Percentiles rank a stretch among this genome's conserved stretches.
These are phyloP conservation scores for Kodamaea sagamina DNA, from an alignment of 805 yeast species.

Conservation along the genomic window DNA sequence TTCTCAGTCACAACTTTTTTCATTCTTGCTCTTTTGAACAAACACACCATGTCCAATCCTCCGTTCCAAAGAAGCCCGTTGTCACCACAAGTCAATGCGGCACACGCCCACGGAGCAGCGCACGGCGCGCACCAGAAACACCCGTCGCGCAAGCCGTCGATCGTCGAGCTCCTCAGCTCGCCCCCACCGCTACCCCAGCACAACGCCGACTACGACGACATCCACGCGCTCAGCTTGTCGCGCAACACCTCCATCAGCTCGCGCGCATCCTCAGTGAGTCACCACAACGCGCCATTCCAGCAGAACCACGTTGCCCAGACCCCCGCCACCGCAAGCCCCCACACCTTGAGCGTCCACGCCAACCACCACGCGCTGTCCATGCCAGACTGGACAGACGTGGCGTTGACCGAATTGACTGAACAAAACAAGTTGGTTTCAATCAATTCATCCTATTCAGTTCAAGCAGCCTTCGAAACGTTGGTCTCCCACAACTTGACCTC, in stretches of 20 bases:
- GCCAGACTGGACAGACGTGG: constrained; percentile 72
- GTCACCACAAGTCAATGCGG: constrained; percentile 13
- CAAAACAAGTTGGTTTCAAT: constrained; percentile 73
- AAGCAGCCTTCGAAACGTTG: constrained; percentile 82
- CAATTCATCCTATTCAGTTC: constrained; percentile 70
- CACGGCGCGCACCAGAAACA: constrained; percentile 9
- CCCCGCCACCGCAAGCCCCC: constrained; percentile 2
- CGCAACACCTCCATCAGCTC: constrained; percentile 35
- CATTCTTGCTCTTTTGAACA: not conserved
- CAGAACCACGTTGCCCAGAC: constrained; percentile 5
- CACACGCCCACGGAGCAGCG: not conserved
- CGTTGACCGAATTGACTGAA: constrained; percentile 73
- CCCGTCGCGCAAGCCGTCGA: constrained; percentile 56
- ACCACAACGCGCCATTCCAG: constrained; percentile 11
- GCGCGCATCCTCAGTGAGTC: constrained; percentile 25
- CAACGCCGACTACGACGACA: constrained; percentile 39
- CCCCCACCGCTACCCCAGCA: constrained; percentile 65
- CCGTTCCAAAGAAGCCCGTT: constrained; percentile 17
- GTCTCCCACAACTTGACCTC: constrained; percentile 75
- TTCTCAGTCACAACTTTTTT: not conserved
- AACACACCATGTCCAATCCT: constrained; percentile 17
- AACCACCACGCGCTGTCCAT: constrained; percentile 13
- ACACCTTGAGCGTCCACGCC: constrained; percentile 3
- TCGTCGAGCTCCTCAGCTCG: constrained; percentile 71
- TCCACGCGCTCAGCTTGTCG: constrained; percentile 41